Evolutionary conservation across 2,329 filamentous ascomycete species (phyloP), one percentile per base, ranked within the genome.

Genomic region (Microdochium trichocladiopsis): DNA sequence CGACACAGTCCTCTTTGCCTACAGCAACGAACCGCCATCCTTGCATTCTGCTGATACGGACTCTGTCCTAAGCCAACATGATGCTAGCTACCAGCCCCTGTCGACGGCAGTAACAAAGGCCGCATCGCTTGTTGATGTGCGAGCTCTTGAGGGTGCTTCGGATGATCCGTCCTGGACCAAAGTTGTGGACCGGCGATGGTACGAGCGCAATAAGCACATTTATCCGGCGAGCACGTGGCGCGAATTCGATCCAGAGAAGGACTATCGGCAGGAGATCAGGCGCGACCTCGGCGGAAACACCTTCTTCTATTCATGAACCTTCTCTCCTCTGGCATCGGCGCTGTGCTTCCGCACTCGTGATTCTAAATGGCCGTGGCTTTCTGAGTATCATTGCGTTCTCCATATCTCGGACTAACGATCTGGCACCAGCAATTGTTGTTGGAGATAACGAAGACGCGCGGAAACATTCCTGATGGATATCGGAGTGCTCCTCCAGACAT

Each of bases 181-280:
- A 66, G 92, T 99, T 3, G 93, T 99, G 3, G 93, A 99, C 72
- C 81, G 94, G 55, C 78, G 94, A 55, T 99, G 94, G 94, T 99
- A 96, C 67, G 91, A 96, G 74, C 83, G 86, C 63, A 96, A 97
- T 68, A 99, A 97, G 71, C 94, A 99, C 69, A 97, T 99, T 53
- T 99, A 93, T 67, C 94, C 94, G 0, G 93, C 93, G 21, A 97
- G 90, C 66, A 81, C 93, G 48, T 99, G 94, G 94, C 90, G 92
- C 61, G 88, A 95, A 57, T 99, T 95, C 67, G 92, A 96, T 59
- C 87, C 91, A 0, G 89, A 90, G 55, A 89, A 88, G 69, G 88
- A 96, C 62, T 95, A 95, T 72, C 80, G 83, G 63, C 79, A 76
- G 57, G 83, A 89, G 59, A 81, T 92, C 37, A 82, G 89, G 61